Base-by-base conservation (phyloP, 1,139 yeast genomes). In the Kodamaea suecica region DNA sequence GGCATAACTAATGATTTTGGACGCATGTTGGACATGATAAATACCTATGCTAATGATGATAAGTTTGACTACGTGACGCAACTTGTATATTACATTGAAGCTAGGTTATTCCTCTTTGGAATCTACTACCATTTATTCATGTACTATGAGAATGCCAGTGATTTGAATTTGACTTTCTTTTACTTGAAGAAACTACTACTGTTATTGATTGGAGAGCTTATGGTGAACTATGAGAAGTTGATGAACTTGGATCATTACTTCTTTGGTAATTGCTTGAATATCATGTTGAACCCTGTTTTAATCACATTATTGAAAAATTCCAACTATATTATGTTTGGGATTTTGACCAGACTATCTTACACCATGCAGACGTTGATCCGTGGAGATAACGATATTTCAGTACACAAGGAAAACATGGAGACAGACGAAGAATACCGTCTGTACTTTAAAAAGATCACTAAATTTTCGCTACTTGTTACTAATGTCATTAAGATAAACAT, bases 101-200 rank as follows among this genome's bases (percentile, higher is more conserved):
- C 34, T 11, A 39, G 42, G 29, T 16, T 40, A 10, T 46, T 48
- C 23, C 34, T 46, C 33, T 27, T 44, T 27, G 41, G 44, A 12
- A 33, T 31, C 5, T 44, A 43, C 38, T 45, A 42, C 31, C 51
- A 46, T 31, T 36, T 48, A 8, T 47, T 43, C 23, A 48, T 47
- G 33, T 38, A 42, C 32, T 47, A 46, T 30, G 51, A 48, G 14
- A 31, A 41, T 30, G 27, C 19, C 26, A 31, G 31, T 20, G 42
- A 47, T 23, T 16, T 35, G 17, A 27, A 27, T 12, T 33, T 39
- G 26, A 35, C 48, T 3, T 48, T 38, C 30, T 47, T 48, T 31
- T 48, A 47, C 35, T 42, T 36, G 41, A 47, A 44, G 29, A 48
- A 48, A 23, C 34, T 47, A 29, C 35, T 48, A 7, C 33, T 39